Conservation (phyloP, 164 flowering plant species). For the Dillenia turbinata region DNA sequence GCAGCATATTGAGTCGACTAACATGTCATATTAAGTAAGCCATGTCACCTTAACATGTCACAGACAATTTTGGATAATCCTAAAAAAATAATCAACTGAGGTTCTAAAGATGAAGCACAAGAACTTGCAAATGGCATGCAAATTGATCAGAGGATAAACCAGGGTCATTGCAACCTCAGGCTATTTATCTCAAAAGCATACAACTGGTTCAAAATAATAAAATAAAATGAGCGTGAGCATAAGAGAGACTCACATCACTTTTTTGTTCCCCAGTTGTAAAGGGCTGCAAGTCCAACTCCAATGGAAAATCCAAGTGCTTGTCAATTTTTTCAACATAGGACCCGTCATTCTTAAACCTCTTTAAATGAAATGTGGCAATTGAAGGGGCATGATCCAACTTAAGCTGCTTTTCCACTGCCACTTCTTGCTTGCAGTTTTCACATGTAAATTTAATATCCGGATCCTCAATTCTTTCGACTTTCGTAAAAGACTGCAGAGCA, state of each 20-base stretch:
- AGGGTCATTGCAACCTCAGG: no score
- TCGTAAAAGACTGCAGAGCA: conserved; percentile 80
- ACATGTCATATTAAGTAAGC: no score
- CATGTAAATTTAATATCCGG: conserved; percentile 60
- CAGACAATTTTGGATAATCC: no score
- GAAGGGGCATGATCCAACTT: conserved; percentile 54
- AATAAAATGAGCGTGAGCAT: background rate
- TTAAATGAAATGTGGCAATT: conserved; percentile 74
- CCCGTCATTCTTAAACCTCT: conserved; percentile 83
- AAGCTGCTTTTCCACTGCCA: conserved; percentile 70
- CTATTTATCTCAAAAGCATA: no score
- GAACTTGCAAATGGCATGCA: no score
- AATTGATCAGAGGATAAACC: no score
- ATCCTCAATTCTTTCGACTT: conserved; percentile 71
- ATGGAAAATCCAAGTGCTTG: conserved; percentile 60
- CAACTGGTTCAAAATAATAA: background rate
- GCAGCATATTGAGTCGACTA: no score
- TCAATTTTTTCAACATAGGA: conserved; percentile 62
- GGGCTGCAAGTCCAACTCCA: conserved; percentile 68
- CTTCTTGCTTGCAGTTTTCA: conserved; percentile 64
- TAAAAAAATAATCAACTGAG: no score
- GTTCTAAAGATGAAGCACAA: no score
- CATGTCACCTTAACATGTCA: no score
- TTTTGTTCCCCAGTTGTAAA: conserved; percentile 30
- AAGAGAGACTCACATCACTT: conserved; percentile 37